Percentiles rank a stretch among this genome's conserved stretches.
Evolutionary conservation across 2,329 filamentous ascomycete genomes (phyloP).

Genomic region (Fusarium setosum): DNA sequence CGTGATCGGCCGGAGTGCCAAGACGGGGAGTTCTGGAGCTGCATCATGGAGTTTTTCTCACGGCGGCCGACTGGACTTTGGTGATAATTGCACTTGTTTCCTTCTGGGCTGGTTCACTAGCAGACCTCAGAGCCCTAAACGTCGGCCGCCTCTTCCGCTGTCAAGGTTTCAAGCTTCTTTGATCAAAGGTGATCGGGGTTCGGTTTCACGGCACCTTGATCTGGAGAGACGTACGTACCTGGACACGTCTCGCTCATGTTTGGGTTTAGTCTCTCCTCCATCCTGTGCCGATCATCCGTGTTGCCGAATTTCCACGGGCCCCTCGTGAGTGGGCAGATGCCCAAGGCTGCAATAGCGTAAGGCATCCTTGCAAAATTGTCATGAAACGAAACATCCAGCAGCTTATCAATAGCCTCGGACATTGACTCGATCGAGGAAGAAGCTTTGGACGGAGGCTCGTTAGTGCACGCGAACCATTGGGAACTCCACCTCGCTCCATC

Average conservation of each 20-base stretch:
- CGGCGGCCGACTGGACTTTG: no score
- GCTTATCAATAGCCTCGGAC: not conserved
- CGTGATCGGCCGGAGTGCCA: not conserved
- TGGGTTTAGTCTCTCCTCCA: not conserved
- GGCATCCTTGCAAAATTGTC: no score
- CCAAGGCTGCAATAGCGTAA: no score
- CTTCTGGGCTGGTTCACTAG: no score
- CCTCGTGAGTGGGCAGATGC: no score
- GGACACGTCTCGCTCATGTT: conserved; percentile 1
- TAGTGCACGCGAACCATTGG: not conserved
- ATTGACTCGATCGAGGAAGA: not conserved
- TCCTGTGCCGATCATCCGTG: conserved; percentile 37
- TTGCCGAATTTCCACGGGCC: conserved; percentile 21
- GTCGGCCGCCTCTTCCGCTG: not conserved
- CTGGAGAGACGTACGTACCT: not conserved
- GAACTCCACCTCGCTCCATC: no score
- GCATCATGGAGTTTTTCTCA: no score
- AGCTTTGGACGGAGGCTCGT: not conserved
- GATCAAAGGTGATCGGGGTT: not conserved
- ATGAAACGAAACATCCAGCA: not conserved
- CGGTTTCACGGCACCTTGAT: not conserved
- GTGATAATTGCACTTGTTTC: no score
- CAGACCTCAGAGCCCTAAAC: no score
- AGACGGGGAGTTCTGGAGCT: no score
- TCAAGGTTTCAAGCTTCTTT: not conserved